Percentiles rank a stretch among this genome's conserved stretches.
phyloP scores from a whole-genome alignment of 352 stramenopile genomes.

The Pythium volutum region DNA sequence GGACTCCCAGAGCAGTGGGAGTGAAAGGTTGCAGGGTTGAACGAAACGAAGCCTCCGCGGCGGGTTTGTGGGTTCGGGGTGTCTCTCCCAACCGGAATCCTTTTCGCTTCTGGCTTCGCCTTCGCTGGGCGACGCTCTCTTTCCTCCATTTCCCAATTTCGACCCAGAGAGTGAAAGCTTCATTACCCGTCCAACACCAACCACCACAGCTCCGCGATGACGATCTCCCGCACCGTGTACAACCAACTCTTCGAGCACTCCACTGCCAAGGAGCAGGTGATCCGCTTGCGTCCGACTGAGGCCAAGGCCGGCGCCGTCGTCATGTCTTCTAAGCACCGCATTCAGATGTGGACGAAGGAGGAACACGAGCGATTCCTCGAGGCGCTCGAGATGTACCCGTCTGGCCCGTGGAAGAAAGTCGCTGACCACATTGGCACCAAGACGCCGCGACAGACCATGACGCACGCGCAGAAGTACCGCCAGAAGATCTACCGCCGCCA shows the following conservation, averaged over 20 bases:
- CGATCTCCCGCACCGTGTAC: constrained; percentile 80
- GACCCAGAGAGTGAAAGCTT: constrained; percentile 1
- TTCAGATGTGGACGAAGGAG: constrained; percentile 86
- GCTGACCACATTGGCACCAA: constrained; percentile 82
- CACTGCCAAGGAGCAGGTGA: constrained; percentile 57
- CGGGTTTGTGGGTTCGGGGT: constrained; percentile 21
- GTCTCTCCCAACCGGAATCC: constrained; percentile 24
- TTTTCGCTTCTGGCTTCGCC: constrained; percentile 24
- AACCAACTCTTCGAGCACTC: constrained; percentile 81
- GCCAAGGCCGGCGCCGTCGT: constrained; percentile 76
- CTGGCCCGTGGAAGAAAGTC: constrained; percentile 85
- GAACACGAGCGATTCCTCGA: constrained; percentile 85
- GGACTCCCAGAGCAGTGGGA: too few relatives aligned
- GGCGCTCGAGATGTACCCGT: constrained; percentile 81
- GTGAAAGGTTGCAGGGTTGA: constrained; percentile 30
- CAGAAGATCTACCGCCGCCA: constrained; percentile 79
- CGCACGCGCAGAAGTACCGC: constrained; percentile 80
- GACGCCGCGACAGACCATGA: constrained; percentile 93
- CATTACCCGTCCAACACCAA: not conserved
- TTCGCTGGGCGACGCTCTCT: not conserved
- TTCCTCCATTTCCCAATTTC: constrained; percentile 29
- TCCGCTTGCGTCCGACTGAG: constrained; percentile 72
- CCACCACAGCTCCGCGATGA: constrained; percentile 39
- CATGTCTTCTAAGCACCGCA: constrained; percentile 78
- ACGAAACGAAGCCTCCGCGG: constrained; percentile 18